A percentile compares a stretch with the other conserved stretches of the same genome.
phyloP scores from a whole-genome alignment of 2,329 filamentous ascomycete species.

The Albifimbria verrucaria region DNA sequence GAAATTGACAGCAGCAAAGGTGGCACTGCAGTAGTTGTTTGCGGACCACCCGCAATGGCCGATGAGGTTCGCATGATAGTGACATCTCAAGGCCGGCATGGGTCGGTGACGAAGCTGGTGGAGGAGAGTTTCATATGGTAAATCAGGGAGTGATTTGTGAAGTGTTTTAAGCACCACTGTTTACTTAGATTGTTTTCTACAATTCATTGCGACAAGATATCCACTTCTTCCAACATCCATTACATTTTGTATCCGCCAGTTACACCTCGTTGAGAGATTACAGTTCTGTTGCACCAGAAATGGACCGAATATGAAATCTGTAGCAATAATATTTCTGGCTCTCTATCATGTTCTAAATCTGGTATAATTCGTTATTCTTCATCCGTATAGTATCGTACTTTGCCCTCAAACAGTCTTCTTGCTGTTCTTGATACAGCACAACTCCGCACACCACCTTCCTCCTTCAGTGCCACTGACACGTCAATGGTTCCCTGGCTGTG shows the following conservation, averaged over 20 bases:
- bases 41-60: slow-evolving; percentile 17
- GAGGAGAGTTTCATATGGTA: slow-evolving; percentile 1
- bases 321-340: no score
- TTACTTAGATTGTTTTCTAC: no score
- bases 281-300: no score
- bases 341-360: no score
- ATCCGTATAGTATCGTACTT: slow-evolving; percentile 21
- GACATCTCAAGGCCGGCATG: not conserved
- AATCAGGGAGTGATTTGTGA: no score
- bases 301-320: no score
- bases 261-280: no score
- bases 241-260: no score
- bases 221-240: no score
- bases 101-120: not conserved
- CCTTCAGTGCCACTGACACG: slow-evolving; percentile 1
- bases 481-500: slow-evolving; percentile 25
- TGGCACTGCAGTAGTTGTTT: slow-evolving; percentile 18
- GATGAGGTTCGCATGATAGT: slow-evolving; percentile 14
- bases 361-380: no score
- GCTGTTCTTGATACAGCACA: slow-evolving; percentile 28
- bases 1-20: slow-evolving; percentile 9
- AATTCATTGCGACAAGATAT: no score
- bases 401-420: slow-evolving; percentile 27
- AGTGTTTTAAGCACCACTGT: no score
- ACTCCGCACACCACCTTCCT: slow-evolving; percentile 17